Percentiles rank a stretch among this genome's conserved stretches.
phyloP scores from a whole-genome alignment of 768 basidiomycete genomes.

The Suillus paluster region DNA sequence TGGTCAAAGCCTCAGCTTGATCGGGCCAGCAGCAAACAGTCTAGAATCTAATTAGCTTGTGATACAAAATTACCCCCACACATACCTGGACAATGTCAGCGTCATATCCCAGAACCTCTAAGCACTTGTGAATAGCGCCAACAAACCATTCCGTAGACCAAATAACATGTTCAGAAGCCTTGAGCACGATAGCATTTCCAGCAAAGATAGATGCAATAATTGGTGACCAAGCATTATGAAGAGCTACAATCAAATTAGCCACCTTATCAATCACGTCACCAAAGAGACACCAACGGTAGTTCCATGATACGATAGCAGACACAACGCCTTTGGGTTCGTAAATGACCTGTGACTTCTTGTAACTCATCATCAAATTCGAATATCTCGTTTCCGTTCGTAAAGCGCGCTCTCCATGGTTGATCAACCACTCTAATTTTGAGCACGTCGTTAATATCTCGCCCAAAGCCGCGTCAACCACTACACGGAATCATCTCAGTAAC shows the following conservation, averaged over 20 bases:
- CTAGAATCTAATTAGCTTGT: constrained; percentile 35
- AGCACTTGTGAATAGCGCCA: constrained; percentile 73
- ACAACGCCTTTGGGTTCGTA: constrained; percentile 95
- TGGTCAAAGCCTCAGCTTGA: constrained; percentile 81
- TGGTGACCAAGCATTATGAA: constrained; percentile 95
- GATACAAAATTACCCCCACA: background rate
- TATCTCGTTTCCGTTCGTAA: constrained; percentile 75
- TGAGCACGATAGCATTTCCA: constrained; percentile 88
- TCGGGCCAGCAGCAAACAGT: constrained; percentile 90
- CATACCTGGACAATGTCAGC: constrained; percentile 86
- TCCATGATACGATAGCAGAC: constrained; percentile 93
- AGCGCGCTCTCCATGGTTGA: constrained; percentile 81
- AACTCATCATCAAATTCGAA: constrained; percentile 67
- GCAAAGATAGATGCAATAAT: constrained; percentile 90
- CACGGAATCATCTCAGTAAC: constrained; percentile 2
- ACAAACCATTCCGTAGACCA: constrained; percentile 91
- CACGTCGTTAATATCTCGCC: constrained; percentile 96
- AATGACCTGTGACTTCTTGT: constrained; percentile 78
- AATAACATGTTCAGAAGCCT: constrained; percentile 90
- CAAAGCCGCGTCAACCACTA: constrained; percentile 92
- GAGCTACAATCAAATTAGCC: constrained; percentile 49
- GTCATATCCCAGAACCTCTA: constrained; percentile 83
- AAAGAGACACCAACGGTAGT: constrained; percentile 66
- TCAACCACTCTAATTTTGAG: constrained; percentile 91
- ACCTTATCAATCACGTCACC: background rate